These are phyloP conservation scores for Diplogelasinospora grovesii DNA, from an alignment of 495 filamentous ascomycete species.

Conservation along the genomic window DNA sequence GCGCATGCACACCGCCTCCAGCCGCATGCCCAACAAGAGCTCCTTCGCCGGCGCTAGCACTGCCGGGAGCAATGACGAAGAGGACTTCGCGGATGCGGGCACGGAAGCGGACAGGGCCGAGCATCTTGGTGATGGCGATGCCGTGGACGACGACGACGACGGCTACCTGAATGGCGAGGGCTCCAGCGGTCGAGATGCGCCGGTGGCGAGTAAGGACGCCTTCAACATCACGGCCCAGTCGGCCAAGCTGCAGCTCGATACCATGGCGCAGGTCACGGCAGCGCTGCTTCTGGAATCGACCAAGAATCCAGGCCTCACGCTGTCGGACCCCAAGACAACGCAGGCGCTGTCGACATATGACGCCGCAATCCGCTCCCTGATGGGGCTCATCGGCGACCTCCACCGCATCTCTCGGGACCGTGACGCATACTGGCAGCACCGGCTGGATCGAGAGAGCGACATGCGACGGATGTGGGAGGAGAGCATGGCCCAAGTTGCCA, in stretches of 20 bases:
- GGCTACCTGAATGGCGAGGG: conserved; percentile 80
- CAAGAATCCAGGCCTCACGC: conserved; percentile 58
- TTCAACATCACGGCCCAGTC: conserved; percentile 95
- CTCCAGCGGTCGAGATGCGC: conserved; percentile 68
- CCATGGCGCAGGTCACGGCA: conserved; percentile 73
- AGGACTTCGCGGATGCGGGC: conserved; percentile 33
- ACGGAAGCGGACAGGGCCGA: conserved; percentile 27
- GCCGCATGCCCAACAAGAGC: conserved; percentile 17
- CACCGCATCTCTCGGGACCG: conserved; percentile 87
- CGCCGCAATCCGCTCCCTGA: conserved; percentile 78
- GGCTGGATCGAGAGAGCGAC: conserved; percentile 80
- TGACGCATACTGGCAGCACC: conserved; percentile 94
- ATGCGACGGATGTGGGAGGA: conserved; percentile 96
- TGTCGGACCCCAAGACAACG: conserved; percentile 67
- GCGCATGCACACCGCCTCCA: conserved; percentile 30
- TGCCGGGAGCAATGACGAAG: conserved; percentile 35
- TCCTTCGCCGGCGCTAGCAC: conserved; percentile 30
- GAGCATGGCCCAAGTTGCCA: conserved; percentile 89
- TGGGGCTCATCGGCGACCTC: conserved; percentile 77
- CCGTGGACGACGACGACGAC: conserved; percentile 58
- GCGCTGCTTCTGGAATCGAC: conserved; percentile 69
- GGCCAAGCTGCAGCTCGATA: conserved; percentile 83
- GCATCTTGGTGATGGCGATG: conserved; percentile 9
- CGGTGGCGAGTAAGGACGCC: conserved; percentile 73
- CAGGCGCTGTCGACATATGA: conserved; percentile 86